Evolutionary conservation across 163 green algal species (phyloP).

Genomic region (Scenedesmus sp.): DNA sequence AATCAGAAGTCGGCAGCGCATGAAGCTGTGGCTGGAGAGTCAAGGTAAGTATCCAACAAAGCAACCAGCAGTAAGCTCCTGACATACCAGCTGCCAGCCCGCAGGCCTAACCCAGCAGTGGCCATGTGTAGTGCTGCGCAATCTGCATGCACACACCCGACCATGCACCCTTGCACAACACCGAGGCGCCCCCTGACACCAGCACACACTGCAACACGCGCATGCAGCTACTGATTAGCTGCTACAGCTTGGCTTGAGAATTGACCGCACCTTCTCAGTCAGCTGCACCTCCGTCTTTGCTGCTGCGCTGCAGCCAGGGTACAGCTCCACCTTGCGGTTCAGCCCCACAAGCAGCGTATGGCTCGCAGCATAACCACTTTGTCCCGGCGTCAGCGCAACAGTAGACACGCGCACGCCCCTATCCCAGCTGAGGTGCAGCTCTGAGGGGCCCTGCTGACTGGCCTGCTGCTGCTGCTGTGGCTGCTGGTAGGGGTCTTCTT

Average conservation of each 20-base stretch:
- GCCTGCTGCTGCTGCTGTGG: slow-evolving; percentile 7
- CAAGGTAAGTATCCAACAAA: neutral
- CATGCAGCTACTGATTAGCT: no score
- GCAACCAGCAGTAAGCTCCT: neutral
- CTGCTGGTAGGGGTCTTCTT: neutral
- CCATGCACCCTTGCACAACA: neutral
- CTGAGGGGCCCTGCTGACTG: neutral
- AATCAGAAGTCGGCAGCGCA: no score
- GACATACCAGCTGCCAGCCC: neutral
- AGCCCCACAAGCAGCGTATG: slow-evolving; percentile 22
- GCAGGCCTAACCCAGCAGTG: no score
- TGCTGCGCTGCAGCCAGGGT: slow-evolving; percentile 9
- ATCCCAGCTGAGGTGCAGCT: slow-evolving; percentile 20
- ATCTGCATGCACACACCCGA: neutral
- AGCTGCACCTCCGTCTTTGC: slow-evolving; percentile 15
- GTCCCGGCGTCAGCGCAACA: slow-evolving; percentile 4
- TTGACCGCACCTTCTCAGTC: neutral
- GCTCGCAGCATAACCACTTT: neutral
- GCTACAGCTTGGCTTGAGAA: no score
- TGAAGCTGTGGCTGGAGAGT: no score
- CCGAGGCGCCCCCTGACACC: neutral
- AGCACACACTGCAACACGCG: neutral
- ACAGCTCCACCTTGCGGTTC: slow-evolving; percentile 35
- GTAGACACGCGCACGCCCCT: neutral
- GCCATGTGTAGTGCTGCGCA: neutral